Conservation (phyloP, 2,329 filamentous ascomycete species). For the Aspergillus calidoustus region DNA sequence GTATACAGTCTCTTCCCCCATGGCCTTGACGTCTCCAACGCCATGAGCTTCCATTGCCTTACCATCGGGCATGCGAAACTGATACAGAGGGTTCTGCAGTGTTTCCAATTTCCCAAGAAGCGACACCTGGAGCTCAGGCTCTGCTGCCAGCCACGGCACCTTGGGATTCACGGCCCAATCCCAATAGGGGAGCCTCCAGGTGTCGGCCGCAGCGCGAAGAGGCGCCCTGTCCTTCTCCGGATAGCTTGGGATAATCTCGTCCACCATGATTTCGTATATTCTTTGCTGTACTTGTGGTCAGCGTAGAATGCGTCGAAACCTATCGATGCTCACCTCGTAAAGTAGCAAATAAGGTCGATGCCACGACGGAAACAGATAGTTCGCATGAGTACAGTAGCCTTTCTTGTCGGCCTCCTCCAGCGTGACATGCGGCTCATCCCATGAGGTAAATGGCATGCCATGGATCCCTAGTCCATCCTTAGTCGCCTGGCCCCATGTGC, state of each 20-base stretch:
- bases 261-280: neutral
- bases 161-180: constrained; percentile 10
- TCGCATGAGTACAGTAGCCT: constrained; percentile 13
- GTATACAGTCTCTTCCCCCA: neutral
- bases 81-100: neutral
- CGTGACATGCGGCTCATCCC: neutral
- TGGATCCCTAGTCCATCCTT: neutral
- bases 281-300: neutral
- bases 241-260: constrained; percentile 2
- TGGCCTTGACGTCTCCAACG: neutral
- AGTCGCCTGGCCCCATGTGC: neutral
- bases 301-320: neutral
- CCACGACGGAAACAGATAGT: constrained; percentile 13
- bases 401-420: neutral
- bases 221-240: neutral
- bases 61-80: constrained; percentile 2
- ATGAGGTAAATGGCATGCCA: constrained; percentile 2
- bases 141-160: neutral
- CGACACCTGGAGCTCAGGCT: constrained; percentile 3
- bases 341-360: constrained; percentile 15
- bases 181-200: constrained; percentile 15
- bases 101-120: neutral
- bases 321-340: constrained; percentile 2
- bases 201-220: constrained; percentile 1
- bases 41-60: constrained; percentile 1